Percentiles rank a stretch among this genome's conserved stretches.
Conservation (phyloP, 202 grass and related monocot species). For the Eragrostis tef region DNA sequence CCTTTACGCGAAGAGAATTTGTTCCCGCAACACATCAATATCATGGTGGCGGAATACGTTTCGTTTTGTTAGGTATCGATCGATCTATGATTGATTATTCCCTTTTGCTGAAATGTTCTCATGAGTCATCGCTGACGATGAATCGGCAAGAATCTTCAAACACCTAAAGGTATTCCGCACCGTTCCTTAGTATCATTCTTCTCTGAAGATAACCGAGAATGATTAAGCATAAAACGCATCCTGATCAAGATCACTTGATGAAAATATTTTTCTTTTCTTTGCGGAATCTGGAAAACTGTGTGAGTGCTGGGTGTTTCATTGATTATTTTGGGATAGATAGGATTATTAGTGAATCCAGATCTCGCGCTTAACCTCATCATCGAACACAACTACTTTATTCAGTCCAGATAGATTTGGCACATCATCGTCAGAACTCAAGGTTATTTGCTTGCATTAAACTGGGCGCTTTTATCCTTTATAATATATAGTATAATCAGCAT, state of each 20-base stretch:
- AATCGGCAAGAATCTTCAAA: background rate
- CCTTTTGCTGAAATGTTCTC: background rate
- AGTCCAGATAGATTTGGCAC: constrained; percentile 18
- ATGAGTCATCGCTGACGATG: background rate
- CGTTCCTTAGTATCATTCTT: background rate
- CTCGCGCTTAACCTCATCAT: background rate
- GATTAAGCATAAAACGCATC: background rate
- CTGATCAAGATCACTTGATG: background rate
- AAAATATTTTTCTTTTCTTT: too few relatives aligned
- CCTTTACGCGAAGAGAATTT: background rate
- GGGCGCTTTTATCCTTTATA: background rate
- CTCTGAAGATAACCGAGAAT: background rate
- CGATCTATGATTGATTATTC: background rate
- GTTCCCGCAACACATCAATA: background rate
- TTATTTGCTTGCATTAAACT: constrained; percentile 1
- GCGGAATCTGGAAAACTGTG: background rate
- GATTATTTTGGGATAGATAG: background rate
- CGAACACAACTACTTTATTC: background rate
- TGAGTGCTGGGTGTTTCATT: background rate
- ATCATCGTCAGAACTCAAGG: too few relatives aligned
- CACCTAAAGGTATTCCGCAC: background rate
- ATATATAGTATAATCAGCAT: background rate
- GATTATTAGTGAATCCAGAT: background rate
- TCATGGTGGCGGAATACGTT: constrained; percentile 17
- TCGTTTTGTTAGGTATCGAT: constrained; percentile 32